phyloP scores from a whole-genome alignment of 441 rosid species.

The Pelargonium cotyledonis region DNA sequence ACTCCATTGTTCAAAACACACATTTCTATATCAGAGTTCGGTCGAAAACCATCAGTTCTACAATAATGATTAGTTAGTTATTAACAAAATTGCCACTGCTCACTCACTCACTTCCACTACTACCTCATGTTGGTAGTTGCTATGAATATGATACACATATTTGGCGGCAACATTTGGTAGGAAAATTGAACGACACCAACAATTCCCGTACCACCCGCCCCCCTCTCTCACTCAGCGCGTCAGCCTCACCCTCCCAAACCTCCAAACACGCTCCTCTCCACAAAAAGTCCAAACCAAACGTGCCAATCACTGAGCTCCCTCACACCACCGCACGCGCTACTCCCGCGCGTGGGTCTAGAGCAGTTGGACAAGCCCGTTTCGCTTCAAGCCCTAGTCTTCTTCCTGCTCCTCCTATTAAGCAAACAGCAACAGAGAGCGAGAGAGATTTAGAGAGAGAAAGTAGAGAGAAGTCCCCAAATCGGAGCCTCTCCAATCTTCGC shows the following conservation, averaged over 20 bases:
- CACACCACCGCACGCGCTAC: neutral
- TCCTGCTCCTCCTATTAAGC: constrained; percentile 6
- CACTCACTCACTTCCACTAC: no score
- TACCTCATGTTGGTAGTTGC: no score
- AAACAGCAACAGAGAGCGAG: neutral
- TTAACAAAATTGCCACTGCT: no score
- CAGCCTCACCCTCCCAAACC: neutral
- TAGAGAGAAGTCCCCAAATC: neutral
- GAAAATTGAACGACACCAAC: constrained; percentile 1
- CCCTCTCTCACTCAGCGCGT: neutral
- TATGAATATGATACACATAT: neutral
- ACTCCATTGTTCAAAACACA: no score
- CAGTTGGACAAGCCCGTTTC: constrained; percentile 3
- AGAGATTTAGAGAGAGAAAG: constrained; percentile 3
- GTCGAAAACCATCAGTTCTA: no score
- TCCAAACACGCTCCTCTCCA: neutral
- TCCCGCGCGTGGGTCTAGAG: neutral
- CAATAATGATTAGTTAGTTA: no score
- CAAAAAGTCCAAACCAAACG: neutral
- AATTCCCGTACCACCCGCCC: neutral
- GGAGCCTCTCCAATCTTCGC: neutral
- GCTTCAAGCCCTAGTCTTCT: constrained; percentile 6
- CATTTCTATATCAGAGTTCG: no score
- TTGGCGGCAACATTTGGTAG: constrained; percentile 6
- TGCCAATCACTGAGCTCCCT: neutral